Evolutionary conservation across 2,329 filamentous ascomycete genomes (phyloP).

Genomic region (Sporothrix dimorphospora): DNA sequence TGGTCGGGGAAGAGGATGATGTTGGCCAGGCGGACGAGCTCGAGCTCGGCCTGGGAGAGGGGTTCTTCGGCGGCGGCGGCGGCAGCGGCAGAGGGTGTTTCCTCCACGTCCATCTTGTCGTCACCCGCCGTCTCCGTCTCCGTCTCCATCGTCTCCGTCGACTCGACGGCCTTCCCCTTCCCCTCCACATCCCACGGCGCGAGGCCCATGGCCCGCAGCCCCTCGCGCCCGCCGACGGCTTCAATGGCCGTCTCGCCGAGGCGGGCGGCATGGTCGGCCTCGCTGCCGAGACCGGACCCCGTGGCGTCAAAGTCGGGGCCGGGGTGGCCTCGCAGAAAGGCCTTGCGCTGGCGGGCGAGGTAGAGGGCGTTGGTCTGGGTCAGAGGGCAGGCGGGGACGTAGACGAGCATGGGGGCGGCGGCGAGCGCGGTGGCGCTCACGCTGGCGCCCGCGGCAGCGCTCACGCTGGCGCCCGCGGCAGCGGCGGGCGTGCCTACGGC

Average conservation of each 20-base stretch:
- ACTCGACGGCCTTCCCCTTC: slow-evolving; percentile 39
- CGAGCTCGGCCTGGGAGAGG: slow-evolving; percentile 48
- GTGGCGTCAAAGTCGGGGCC: slow-evolving; percentile 60
- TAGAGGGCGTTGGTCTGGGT: slow-evolving; percentile 63
- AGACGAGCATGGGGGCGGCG: slow-evolving; percentile 57
- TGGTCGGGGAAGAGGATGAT: slow-evolving; percentile 60
- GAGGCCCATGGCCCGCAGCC: slow-evolving; percentile 61
- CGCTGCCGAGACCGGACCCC: slow-evolving; percentile 53
- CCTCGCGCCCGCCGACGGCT: slow-evolving; percentile 54
- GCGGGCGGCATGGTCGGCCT: slow-evolving; percentile 54
- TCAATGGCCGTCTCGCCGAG: slow-evolving; percentile 57
- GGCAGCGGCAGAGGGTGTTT: slow-evolving; percentile 33
- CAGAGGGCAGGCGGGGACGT: slow-evolving; percentile 58
- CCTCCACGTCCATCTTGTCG: slow-evolving; percentile 38
- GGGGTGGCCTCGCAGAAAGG: slow-evolving; percentile 58
- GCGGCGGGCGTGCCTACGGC: too few relatives aligned
- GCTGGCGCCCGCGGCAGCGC: slow-evolving; percentile 37
- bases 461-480: too few relatives aligned
- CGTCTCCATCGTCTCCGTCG: background rate
- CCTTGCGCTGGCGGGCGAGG: slow-evolving; percentile 60
- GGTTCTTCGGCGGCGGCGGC: slow-evolving; percentile 32
- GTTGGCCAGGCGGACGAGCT: slow-evolving; percentile 58
- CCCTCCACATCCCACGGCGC: slow-evolving; percentile 50
- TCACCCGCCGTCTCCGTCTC: slow-evolving; percentile 33
- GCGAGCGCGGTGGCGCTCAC: too few relatives aligned